Conservation (phyloP, 2,329 filamentous ascomycete species). For the Penicillium occitanis region DNA sequence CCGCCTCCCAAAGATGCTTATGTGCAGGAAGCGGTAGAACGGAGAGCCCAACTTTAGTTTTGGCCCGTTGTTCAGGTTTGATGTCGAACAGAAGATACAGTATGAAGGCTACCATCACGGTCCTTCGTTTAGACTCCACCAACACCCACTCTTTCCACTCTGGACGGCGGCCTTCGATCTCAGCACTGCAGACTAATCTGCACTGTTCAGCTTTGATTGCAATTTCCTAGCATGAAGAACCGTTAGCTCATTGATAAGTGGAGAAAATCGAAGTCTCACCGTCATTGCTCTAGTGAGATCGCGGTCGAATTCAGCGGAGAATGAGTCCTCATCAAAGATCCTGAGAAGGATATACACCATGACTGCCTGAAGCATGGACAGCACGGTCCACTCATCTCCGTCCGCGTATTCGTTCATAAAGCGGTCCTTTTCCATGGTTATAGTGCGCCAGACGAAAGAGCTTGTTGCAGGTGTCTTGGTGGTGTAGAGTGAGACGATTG, state of each 20-base stretch:
- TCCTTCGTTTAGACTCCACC: neutral
- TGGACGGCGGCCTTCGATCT: neutral
- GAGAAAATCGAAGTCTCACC: neutral
- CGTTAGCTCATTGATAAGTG: neutral
- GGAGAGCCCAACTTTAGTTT: neutral
- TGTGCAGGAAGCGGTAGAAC: slow-evolving; percentile 1
- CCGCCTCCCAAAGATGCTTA: neutral
- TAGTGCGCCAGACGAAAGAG: neutral
- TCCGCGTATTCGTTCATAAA: neutral
- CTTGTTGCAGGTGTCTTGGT: neutral
- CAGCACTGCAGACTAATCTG: neutral
- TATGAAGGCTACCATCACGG: neutral
- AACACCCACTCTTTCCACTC: neutral
- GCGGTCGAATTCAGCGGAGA: neutral
- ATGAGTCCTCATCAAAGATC: neutral
- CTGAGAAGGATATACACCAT: neutral
- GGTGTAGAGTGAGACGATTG: neutral
- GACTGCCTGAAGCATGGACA: slow-evolving; percentile 1
- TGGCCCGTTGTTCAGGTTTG: neutral
- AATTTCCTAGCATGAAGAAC: neutral
- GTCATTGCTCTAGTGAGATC: neutral
- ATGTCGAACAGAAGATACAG: neutral
- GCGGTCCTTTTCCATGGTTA: neutral
- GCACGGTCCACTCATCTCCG: neutral
- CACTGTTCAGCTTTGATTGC: neutral